Base-by-base conservation (phyloP, 1,139 yeast genomes). In the Pichia norvegensis region DNA sequence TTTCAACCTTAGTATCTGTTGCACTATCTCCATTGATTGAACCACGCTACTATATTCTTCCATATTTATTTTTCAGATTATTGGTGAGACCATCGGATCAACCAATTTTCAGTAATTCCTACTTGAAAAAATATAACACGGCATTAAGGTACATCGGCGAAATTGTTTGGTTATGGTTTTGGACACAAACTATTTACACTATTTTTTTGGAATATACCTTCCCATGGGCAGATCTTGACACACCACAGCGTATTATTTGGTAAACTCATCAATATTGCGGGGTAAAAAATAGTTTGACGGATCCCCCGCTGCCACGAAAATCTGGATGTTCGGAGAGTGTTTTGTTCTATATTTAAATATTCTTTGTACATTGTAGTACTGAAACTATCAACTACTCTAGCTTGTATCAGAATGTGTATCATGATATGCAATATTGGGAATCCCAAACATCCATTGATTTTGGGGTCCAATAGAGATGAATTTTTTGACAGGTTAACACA, bases 1-100 rank as follows among this genome's bases (percentile, higher is more conserved):
- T 67, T 0, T 82, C 90, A 27, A 70, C 76, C 0, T 58, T 73
- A 2, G 62, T 78, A 2, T 83, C 94, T 0, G 70, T 92, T 23
- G 76, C 84, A 0, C 96, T 97, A 14, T 81, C 95, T 0, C 97
- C 98, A 10, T 69, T 92, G 52, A 79, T 94, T 57, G 99, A 92
- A 62, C 96, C 97, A 41, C 75, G 98, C 46, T 92, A 94, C 63
- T 92, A 83, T 62, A 84, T 92, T 43, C 59, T 86, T 3, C 97
- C 98, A 3, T 79, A 78, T 58, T 61, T 85, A 14, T 61, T 88
- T 33, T 88, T 90, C 78, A 73, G 97, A 56, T 48, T 85, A 7
- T 72, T 79, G 49, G 65, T 72, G 8, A 62, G 65, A 10, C 77
- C 83, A 23, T 62, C 63, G 20, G 62, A 65, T 19, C 65, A 65